A percentile compares a stretch with the other conserved stretches of the same genome.
phyloP scores from a whole-genome alignment of 2,329 filamentous ascomycete species.

The Ciborinia camelliae region DNA sequence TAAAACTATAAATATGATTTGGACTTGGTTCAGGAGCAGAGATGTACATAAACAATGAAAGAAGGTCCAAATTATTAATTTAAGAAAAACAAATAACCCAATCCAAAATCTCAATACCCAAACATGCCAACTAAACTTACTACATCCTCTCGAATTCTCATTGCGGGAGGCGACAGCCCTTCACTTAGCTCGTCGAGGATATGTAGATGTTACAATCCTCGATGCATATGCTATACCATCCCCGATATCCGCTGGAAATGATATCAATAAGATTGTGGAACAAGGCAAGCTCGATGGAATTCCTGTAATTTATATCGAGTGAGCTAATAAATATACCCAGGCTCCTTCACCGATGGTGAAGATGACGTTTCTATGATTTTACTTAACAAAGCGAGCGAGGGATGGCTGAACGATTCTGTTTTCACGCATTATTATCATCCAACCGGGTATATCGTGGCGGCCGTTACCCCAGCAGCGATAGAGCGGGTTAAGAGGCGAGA shows the following conservation, averaged over 20 bases:
- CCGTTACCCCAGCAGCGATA: constrained; percentile 41
- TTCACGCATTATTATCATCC: constrained; percentile 45
- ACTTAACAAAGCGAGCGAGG: constrained; percentile 41
- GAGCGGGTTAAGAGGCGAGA: constrained; percentile 41
- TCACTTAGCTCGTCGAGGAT: constrained; percentile 45
- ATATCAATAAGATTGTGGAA: constrained; percentile 58
- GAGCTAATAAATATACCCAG: constrained; percentile 23
- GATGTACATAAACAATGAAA: not conserved
- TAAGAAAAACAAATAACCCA: not conserved
- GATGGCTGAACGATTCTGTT: constrained; percentile 44
- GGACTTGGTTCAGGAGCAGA: not conserved
- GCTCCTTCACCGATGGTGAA: constrained; percentile 30
- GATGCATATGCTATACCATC: constrained; percentile 45
- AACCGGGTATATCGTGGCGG: constrained; percentile 47
- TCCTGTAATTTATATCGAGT: not conserved
- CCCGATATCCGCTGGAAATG: constrained; percentile 52
- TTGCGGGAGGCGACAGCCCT: constrained; percentile 46
- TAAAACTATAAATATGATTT: not conserved
- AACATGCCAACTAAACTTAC: constrained; percentile 17
- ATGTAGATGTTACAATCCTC: constrained; percentile 47
- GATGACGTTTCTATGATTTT: constrained; percentile 35
- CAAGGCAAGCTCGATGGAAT: constrained; percentile 21
- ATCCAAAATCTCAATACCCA: not conserved
- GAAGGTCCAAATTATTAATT: not conserved
- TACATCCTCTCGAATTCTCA: constrained; percentile 35